phyloP scores from a whole-genome alignment of 495 filamentous ascomycete species.

The Penicillium dipodomyicola region DNA sequence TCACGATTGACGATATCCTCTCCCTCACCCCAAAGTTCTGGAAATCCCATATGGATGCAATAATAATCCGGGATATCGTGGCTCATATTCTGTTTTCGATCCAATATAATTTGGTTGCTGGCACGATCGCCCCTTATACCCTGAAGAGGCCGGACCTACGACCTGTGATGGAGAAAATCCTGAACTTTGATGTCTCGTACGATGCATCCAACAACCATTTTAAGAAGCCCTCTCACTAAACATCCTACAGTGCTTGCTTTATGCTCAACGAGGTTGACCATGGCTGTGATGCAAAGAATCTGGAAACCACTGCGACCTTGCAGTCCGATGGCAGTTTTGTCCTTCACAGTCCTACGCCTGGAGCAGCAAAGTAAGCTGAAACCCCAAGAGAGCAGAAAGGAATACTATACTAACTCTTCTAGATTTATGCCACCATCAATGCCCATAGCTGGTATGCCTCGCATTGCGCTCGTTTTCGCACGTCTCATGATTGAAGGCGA shows the following conservation, averaged over 20 bases:
- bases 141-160: slow-evolving; percentile 24
- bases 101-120: slow-evolving; percentile 36
- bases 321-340: slow-evolving; percentile 32
- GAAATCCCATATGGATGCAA: slow-evolving; percentile 7
- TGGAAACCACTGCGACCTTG: slow-evolving; percentile 35
- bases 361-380: no score
- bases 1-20: background rate
- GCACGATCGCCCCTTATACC: slow-evolving; percentile 28
- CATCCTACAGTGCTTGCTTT: slow-evolving; percentile 22
- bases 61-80: slow-evolving; percentile 4
- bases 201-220: background rate
- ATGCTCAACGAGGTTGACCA: slow-evolving; percentile 35
- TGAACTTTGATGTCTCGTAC: slow-evolving; percentile 29
- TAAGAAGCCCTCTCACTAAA: background rate
- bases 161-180: slow-evolving; percentile 22
- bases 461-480: slow-evolving; percentile 33
- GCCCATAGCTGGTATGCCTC: slow-evolving; percentile 23
- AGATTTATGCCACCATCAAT: background rate
- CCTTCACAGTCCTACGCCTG: background rate
- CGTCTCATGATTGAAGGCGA: slow-evolving; percentile 23
- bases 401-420: background rate
- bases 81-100: slow-evolving; percentile 21
- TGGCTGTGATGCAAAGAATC: slow-evolving; percentile 32
- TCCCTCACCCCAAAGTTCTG: slow-evolving; percentile 18
- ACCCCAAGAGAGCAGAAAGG: background rate